phyloP scores from a whole-genome alignment of 208 protist genomes.

The Leishmania amazonensis region DNA sequence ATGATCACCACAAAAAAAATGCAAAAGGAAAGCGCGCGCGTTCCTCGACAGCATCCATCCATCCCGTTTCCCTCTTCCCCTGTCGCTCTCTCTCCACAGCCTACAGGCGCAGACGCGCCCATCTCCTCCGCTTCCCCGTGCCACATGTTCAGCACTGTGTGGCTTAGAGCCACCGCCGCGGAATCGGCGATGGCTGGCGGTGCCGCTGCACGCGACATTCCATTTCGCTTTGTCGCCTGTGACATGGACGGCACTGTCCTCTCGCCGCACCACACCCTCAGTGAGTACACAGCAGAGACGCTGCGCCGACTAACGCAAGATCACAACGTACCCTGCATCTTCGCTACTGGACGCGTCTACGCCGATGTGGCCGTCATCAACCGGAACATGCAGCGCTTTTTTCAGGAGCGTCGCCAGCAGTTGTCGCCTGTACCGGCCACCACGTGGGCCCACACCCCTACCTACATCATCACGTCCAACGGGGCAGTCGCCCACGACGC shows the following conservation, averaged over 20 bases:
- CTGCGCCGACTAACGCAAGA: constrained; percentile 53
- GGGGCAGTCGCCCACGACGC: constrained; percentile 54
- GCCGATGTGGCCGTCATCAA: constrained; percentile 52
- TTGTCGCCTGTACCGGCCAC: constrained; percentile 29
- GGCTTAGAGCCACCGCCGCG: constrained; percentile 2
- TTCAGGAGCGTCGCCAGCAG: constrained; percentile 39
- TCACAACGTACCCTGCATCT: constrained; percentile 64
- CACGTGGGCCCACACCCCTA: constrained; percentile 9
- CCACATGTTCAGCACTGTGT: constrained; percentile 10
- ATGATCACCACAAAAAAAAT: background rate
- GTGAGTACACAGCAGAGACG: constrained; percentile 36
- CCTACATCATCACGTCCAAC: constrained; percentile 57
- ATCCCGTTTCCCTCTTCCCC: background rate
- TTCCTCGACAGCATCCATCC: background rate
- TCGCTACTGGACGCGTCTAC: constrained; percentile 72
- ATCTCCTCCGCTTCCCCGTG: background rate
- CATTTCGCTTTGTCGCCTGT: constrained; percentile 47
- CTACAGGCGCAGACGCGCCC: background rate
- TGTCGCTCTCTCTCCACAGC: background rate
- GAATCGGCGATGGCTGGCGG: background rate
- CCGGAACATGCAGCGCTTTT: constrained; percentile 40
- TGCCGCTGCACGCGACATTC: background rate
- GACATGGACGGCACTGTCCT: constrained; percentile 72
- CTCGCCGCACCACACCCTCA: constrained; percentile 40
- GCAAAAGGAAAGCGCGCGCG: background rate